Base-by-base conservation (phyloP, 345 rosid genomes). In the Leavenworthia alabamica region DNA sequence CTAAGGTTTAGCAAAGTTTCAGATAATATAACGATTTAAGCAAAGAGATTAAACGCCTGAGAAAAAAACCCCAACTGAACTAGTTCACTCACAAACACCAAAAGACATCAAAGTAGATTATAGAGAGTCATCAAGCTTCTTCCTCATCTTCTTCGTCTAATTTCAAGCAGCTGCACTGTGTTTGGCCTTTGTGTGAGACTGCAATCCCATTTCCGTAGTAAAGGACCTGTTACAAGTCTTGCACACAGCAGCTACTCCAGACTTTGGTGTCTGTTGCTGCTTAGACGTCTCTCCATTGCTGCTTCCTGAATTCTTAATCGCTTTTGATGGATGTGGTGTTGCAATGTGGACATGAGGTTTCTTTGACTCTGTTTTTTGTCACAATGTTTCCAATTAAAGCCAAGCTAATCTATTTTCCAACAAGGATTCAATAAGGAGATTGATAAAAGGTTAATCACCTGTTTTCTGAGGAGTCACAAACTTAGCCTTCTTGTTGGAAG, bases 251-350 rank as follows among this genome's bases (percentile, higher is more conserved):
- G 79, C 42, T 14, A 80, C 48, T 2, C 73, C 74, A 5, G 83
- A 57, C 45, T 82, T 90, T 1, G 79, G 73, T 50, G 73, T 60
- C 59, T 77, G 86, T 56, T 75, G 82, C 56, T 78, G 82, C 73
- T 80, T 80, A 19, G 68, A 57, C 53, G 72, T 70, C 54, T 69
- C 73, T 32, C 71, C 78, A 31, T 58, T 73, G 26, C 79, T 72
- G 24, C 80, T 78, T 41, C 67, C 68, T 1, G 70, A 60, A 6
- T 71, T 67, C 67, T 85, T 87, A 7, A 52, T 73, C 31, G 40
- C 72, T 79, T 90, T 90, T 6, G 86, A 64, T 29, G 94, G 97
- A 76, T 90, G 75, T 14, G 97, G 97, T 10, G 94, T 88, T 23
- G 93, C 88, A 1, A 63, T 14, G 32, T 85, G 91, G 10, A 66